phyloP scores from a whole-genome alignment of 2,329 filamentous ascomycete species.

The Sporothrix schenckii region DNA sequence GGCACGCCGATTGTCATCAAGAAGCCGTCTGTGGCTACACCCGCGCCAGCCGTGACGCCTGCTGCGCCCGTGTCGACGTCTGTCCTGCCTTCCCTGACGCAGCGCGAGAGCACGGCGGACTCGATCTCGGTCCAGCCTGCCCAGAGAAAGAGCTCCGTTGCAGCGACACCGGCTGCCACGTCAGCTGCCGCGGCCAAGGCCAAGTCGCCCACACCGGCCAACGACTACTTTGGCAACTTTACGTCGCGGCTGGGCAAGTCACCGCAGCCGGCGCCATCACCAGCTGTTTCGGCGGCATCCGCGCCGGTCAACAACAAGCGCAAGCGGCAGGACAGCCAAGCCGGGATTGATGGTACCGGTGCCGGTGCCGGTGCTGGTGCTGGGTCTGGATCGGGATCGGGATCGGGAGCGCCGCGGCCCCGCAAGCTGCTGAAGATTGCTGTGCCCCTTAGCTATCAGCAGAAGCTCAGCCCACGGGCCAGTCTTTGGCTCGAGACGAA shows the following conservation, averaged over 20 bases:
- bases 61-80: not conserved
- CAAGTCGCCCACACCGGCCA: slow-evolving; percentile 27
- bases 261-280: slow-evolving; percentile 10
- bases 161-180: not conserved
- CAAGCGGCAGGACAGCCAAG: slow-evolving; percentile 26
- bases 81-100: not conserved
- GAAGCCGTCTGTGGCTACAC: slow-evolving; percentile 37
- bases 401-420: slow-evolving; percentile 32
- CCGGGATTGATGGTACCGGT: not conserved
- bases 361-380: too few relatives aligned
- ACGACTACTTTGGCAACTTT: slow-evolving; percentile 34
- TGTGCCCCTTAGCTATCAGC: slow-evolving; percentile 31
- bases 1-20: slow-evolving; percentile 31
- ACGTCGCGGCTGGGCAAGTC: slow-evolving; percentile 18
- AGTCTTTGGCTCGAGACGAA: slow-evolving; percentile 34
- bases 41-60: not conserved
- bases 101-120: slow-evolving; percentile 34
- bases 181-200: not conserved
- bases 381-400: not conserved
- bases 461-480: slow-evolving; percentile 32
- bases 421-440: slow-evolving; percentile 40
- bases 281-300: not conserved
- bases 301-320: slow-evolving; percentile 24
- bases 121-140: slow-evolving; percentile 40
- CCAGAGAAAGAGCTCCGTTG: slow-evolving; percentile 28